A percentile compares a stretch with the other conserved stretches of the same genome.
Conservation (phyloP, 176 grass and related monocot species). For the Triticum aestivum region DNA sequence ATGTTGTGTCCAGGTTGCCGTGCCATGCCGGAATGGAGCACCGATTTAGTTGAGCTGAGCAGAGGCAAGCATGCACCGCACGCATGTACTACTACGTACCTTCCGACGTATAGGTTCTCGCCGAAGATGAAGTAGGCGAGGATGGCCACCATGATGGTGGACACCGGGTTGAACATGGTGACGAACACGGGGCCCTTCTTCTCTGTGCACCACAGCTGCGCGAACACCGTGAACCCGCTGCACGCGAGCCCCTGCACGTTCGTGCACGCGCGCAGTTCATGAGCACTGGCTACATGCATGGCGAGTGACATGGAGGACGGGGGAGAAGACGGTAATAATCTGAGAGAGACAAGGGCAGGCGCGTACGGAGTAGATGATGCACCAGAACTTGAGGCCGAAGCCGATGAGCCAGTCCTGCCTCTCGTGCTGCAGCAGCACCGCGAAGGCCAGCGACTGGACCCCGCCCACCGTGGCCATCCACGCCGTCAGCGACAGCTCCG, state of each 20-base stretch:
- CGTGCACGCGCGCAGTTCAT: not conserved
- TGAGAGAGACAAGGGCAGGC: too few relatives aligned
- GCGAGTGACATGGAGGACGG: too few relatives aligned
- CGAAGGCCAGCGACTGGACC: conserved; percentile 60
- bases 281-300: not conserved
- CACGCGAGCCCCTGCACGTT: conserved; percentile 55
- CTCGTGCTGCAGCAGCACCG: conserved; percentile 46
- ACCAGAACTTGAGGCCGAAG: conserved; percentile 83
- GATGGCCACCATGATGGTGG: conserved; percentile 73
- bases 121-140: conserved; percentile 79
- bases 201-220: conserved; percentile 88
- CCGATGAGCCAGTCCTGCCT: conserved; percentile 62
- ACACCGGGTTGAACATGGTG: conserved; percentile 92
- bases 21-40: too few relatives aligned
- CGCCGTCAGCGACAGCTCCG: conserved; percentile 75
- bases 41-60: not conserved
- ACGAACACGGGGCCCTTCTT: conserved; percentile 93
- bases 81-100: conserved; percentile 9
- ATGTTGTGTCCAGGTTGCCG: too few relatives aligned
- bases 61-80: not conserved
- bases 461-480: conserved; percentile 85
- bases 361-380: conserved; percentile 58
- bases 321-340: too few relatives aligned
- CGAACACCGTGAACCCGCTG: conserved; percentile 77
- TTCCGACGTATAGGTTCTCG: conserved; percentile 71